Base-by-base conservation (phyloP, 805 yeast genomes). In the Naumovozyma castellii region DNA sequence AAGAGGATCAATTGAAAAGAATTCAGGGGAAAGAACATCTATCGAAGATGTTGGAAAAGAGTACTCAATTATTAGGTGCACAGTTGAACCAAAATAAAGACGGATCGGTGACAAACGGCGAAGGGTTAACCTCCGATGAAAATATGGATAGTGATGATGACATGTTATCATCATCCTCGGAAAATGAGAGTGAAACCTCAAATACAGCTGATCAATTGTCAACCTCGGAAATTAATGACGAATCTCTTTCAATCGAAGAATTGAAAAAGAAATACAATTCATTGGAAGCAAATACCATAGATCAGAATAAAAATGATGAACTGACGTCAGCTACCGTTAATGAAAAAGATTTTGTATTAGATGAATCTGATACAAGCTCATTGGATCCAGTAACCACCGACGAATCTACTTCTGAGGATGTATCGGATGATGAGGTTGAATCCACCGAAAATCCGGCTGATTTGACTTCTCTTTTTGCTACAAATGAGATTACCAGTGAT, bases 11-110 rank as follows among this genome's bases (percentile, higher is more conserved):
- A 47, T 71, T 81, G 50, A 81, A 86, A 55, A 75, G 84, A 39
- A 73, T 75, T 8, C 78, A 81, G 53, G 95, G 97, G 30, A 83
- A 87, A 55, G 84, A 84, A 51, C 95, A 88, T 56, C 68, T 90
- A 41, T 78, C 85, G 41, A 81, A 85, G 54, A 88, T 90, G 71
- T 66, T 90, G 42, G 94, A 88, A 53, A 92, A 88, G 53, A 85
- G 96, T 18, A 85, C 96, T 0, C 88, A 84, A 55, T 71, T 90
- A 28, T 67, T 90, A 20, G 96, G 87, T 45, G 94, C 95, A 1
- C 94, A 90, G 47, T 59, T 83, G 41, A 76, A 73, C 22, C 69
- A 69, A 38, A 50, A 42, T 5, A 53, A 49, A 1, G 64, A 55
- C 13, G 61, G 54, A 1, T 61, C 43, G 14, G 37, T 38, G n/a